Base-by-base conservation (phyloP, 208 protist species). In the Crithidia mellificae region DNA sequence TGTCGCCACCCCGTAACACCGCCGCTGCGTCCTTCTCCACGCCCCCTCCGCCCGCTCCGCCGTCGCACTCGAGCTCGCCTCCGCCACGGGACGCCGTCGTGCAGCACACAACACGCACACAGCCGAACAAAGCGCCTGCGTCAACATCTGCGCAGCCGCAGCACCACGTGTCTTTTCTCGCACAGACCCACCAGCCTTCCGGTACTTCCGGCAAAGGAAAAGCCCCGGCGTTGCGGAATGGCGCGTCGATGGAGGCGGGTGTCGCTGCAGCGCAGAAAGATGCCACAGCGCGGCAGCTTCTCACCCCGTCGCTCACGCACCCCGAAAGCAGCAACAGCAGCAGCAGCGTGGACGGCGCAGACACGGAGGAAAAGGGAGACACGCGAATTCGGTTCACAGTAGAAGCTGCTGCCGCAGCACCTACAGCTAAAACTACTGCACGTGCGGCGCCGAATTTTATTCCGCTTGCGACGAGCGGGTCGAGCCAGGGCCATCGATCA, bases 1-100 rank as follows among this genome's bases (percentile, higher is more conserved):
- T n/a, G 8, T 36, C 6, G 27, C 17, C 50, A 6, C 2, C 6
- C 8, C 4, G 27, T 1, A 8, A 20, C 17, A 15, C 17, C 9
- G 20, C 27, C 15, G 56, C 43, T 20, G 56, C 43, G 6, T 64
- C 46, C 24, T 64, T 64, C 41, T 64, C 58, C 32, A 64, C 58
- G 1, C 58, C 58, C 0, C 58, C 59, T 9, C 46, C 59, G 11
- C 32, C 59, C 7, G 46, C 59, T 0, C 46, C 46, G 34, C 59
- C 59, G 0, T 65, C 59, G 32, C 59, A 55, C 59, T 65, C 59
- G 20, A 27, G 46, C 30, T 65, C 59, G 2, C 46, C 59, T 8
- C 7, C 46, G 47, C 57, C 29, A 30, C 57, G 57, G 2, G 57
- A 52, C 11, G 29, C 30, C 29, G 57, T 52, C 4, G 41, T 39